A percentile compares a stretch with the other conserved stretches of the same genome.
Evolutionary conservation across 1,284 basidiomycete species (phyloP).

Genomic region (Malassezia vespertilionis): DNA sequence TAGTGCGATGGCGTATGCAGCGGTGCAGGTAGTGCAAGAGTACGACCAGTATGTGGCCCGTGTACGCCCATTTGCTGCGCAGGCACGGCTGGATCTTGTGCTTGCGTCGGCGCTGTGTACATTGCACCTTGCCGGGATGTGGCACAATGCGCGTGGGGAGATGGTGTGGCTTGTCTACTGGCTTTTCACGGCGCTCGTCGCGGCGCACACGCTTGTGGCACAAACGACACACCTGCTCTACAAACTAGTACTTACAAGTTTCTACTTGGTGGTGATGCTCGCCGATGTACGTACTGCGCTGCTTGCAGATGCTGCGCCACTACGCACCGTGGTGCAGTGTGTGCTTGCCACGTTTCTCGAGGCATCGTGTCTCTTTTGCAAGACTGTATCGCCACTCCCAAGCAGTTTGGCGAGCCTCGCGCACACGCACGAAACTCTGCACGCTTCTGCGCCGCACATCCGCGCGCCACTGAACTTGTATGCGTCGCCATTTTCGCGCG

Average conservation of each 20-base stretch:
- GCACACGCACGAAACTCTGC: slow-evolving; percentile 20
- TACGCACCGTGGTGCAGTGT: no score
- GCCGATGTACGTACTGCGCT: slow-evolving; percentile 20
- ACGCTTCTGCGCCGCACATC: slow-evolving; percentile 22
- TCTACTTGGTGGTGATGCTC: slow-evolving; percentile 20
- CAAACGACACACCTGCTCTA: background rate
- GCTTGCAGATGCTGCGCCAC: background rate
- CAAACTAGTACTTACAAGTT: slow-evolving; percentile 27
- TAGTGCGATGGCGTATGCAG: no score
- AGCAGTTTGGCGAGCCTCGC: slow-evolving; percentile 11
- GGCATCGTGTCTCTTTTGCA: slow-evolving; percentile 16
- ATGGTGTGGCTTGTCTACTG: slow-evolving; percentile 24
- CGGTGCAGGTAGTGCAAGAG: no score
- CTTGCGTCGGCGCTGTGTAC: no score
- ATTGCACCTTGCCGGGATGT: no score
- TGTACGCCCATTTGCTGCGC: no score
- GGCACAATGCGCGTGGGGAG: no score
- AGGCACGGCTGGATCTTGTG: no score
- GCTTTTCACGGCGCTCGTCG: background rate
- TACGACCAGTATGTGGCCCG: no score
- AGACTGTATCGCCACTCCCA: background rate
- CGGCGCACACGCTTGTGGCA: background rate
- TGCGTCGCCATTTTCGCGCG: slow-evolving; percentile 17
- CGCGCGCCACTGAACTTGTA: slow-evolving; percentile 10
- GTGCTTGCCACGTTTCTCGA: background rate